phyloP scores from a whole-genome alignment of 1,139 yeast species.

The Saccharomyces pastorianus region DNA sequence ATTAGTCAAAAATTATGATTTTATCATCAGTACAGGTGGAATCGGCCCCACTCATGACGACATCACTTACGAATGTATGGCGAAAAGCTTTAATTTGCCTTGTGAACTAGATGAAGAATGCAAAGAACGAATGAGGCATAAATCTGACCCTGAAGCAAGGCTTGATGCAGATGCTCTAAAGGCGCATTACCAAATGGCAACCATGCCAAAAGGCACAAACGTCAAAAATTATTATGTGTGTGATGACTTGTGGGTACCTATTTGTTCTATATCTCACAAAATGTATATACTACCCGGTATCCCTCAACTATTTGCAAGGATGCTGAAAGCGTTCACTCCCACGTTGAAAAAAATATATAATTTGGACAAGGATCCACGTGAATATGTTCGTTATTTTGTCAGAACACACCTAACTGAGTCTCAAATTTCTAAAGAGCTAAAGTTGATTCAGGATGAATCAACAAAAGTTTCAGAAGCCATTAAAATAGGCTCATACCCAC shows the following conservation, averaged over 20 bases:
- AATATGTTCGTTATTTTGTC: slow-evolving; percentile 48
- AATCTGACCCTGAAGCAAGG: slow-evolving; percentile 37
- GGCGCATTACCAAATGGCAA: slow-evolving; percentile 73
- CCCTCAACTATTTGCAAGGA: slow-evolving; percentile 57
- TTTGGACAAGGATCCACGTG: slow-evolving; percentile 18
- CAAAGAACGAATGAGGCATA: slow-evolving; percentile 48
- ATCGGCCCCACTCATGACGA: slow-evolving; percentile 91
- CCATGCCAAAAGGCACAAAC: slow-evolving; percentile 47
- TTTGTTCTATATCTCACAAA: slow-evolving; percentile 53
- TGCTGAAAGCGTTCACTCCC: slow-evolving; percentile 39
- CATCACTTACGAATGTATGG: slow-evolving; percentile 66
- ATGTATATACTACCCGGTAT: slow-evolving; percentile 76
- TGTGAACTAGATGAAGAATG: slow-evolving; percentile 49
- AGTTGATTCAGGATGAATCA: slow-evolving; percentile 44
- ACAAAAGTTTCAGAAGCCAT: slow-evolving; percentile 35
- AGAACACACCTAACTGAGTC: slow-evolving; percentile 57
- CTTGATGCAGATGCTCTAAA: slow-evolving; percentile 40
- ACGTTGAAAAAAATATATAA: slow-evolving; percentile 23
- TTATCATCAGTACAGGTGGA: slow-evolving; percentile 71
- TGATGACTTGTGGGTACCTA: slow-evolving; percentile 72
- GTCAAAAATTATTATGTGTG: slow-evolving; percentile 48
- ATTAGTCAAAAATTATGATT: slow-evolving; percentile 49
- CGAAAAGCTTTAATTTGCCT: slow-evolving; percentile 50
- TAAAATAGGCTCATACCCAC: slow-evolving; percentile 82
- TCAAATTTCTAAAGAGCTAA: slow-evolving; percentile 57